Evolutionary conservation across 1,139 yeast species (phyloP).

Genomic region (Blastobotrys raffinosifermentans): DNA sequence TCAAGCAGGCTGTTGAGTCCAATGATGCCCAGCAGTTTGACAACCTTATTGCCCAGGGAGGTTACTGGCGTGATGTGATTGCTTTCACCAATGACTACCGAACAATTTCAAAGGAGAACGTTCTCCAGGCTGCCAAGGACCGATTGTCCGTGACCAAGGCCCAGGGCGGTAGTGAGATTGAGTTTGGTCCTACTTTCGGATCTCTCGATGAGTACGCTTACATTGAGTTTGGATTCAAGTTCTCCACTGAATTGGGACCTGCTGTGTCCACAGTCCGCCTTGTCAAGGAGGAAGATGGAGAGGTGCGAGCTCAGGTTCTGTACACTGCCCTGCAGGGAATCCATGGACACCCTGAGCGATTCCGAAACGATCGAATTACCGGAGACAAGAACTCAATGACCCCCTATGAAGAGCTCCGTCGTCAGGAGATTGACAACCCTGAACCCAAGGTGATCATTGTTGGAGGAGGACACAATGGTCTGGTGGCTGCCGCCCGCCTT

Average conservation of each 20-base stretch:
- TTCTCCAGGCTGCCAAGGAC: constrained; percentile 20
- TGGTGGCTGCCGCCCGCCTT: constrained; percentile 40
- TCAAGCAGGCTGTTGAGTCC: constrained; percentile 13
- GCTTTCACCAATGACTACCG: constrained; percentile 22
- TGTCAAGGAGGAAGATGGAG: constrained; percentile 22
- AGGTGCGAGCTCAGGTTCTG: constrained; percentile 33
- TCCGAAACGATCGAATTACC: constrained; percentile 32
- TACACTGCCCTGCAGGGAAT: constrained; percentile 37
- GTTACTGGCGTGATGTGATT: constrained; percentile 21
- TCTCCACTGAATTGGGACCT: constrained; percentile 14
- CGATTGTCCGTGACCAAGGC: constrained; percentile 12
- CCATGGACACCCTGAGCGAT: constrained; percentile 32
- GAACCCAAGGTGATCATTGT: constrained; percentile 39
- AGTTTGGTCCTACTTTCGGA: constrained; percentile 12
- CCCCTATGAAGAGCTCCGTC: constrained; percentile 8
- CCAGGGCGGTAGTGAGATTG: constrained; percentile 8
- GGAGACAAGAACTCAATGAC: constrained; percentile 38
- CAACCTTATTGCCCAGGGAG: constrained; percentile 14
- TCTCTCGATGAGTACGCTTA: constrained; percentile 16
- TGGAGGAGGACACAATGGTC: constrained; percentile 44
- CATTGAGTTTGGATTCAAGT: constrained; percentile 15
- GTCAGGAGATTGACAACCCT: constrained; percentile 19
- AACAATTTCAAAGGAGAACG: constrained; percentile 18
- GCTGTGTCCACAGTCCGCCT: constrained; percentile 13
- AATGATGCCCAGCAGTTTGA: constrained; percentile 13